Evolutionary conservation across 805 yeast species (phyloP), one percentile per base, ranked within the genome.

Genomic region (Sungouiella blattae): DNA sequence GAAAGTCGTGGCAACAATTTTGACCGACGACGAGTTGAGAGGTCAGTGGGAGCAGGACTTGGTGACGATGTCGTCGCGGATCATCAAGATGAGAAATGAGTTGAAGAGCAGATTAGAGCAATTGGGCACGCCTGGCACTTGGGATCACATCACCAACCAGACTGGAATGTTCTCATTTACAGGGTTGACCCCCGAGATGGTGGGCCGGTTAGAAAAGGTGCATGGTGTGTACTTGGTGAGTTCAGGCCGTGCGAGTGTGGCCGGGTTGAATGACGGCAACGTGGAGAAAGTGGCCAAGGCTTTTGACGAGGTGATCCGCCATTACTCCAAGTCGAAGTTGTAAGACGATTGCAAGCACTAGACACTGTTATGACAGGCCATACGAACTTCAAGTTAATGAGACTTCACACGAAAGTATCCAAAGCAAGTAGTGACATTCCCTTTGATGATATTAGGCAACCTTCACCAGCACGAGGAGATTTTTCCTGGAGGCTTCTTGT

Each of bases 81-180:
- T 93, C 57, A 69, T 66, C 43, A 61, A 71, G 49, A 89, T 88
- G 95, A 83, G 98, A 67, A 56, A 64, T 21, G 73, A 70, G 13
- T 73, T 91, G 52, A 75, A 80, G 56, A 70, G 69, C 36, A 72
- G 73, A 41, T 73, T 91, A 42, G 74, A 73, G 33, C 41, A 63
- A 35, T 75, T 86, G 43, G 48, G 53, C 14, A 87, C 98, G 16
- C 95, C 96, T 20, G 96, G 96, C 31, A 76, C 71, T 51, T 91
- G 98, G 98, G 83, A 78, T 48, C 98, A 91, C 64, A 86, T 91
- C 53, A 82, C 80, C 30, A 70, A 72, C 45, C 98, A 93, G 70
- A 83, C 86, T 43, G 98, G 98, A 51, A 91, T 91, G 98, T 91
- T 91, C 60, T 87, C 96, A 23, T 91, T 81, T 67, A 91, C 98